Conservation (phyloP, 2,329 filamentous ascomycete genomes). For the Botrytis fragariae region DNA sequence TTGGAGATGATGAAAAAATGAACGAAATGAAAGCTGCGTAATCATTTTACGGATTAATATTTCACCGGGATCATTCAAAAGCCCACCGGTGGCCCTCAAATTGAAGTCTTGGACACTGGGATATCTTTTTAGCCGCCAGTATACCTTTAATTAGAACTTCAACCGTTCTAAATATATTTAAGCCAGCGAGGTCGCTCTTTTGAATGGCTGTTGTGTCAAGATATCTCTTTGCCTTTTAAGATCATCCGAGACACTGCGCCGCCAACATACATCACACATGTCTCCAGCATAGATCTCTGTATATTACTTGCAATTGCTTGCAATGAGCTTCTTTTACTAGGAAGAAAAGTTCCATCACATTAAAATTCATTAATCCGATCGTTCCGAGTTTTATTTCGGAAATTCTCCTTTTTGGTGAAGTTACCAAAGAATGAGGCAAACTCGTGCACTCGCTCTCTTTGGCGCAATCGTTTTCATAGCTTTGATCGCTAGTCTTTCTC, state of each 20-base stretch:
- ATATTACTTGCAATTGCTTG: neutral
- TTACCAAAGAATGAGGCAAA: constrained; percentile 6
- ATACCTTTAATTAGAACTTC: neutral
- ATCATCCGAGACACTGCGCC: neutral
- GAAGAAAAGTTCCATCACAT: neutral
- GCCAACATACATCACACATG: neutral
- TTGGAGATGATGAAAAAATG: neutral
- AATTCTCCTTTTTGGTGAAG: neutral
- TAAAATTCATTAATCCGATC: neutral
- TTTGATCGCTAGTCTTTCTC: constrained; percentile 6
- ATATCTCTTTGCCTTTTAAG: neutral
- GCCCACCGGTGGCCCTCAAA: neutral
- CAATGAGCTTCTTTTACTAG: neutral
- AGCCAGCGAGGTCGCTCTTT: neutral
- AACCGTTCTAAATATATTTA: neutral
- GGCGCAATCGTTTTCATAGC: neutral
- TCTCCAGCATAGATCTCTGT: neutral
- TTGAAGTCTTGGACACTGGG: neutral
- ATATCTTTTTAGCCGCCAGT: neutral
- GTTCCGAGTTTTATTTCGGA: neutral
- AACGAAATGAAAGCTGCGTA: neutral
- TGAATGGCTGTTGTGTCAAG: neutral
- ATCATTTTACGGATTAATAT: neutral
- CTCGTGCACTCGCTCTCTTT: neutral
- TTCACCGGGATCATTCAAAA: neutral